These are phyloP conservation scores for Kazachstania sp. DNA, from an alignment of 1,139 yeast genomes.

Conservation along the genomic window DNA sequence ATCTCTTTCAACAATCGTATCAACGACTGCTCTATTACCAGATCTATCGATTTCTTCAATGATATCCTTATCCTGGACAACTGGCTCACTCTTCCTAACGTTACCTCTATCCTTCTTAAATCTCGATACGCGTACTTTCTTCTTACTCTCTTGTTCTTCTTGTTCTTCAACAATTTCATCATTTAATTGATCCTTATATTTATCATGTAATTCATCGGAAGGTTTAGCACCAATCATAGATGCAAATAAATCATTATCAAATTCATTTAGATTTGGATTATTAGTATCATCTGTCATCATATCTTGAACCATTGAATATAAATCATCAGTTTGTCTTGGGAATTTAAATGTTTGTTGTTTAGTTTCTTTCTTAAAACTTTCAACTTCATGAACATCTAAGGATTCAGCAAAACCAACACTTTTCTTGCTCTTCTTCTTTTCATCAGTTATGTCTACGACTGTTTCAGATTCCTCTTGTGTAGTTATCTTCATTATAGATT, in stretches of 20 bases:
- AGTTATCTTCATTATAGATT: neutral
- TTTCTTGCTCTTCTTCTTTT: constrained; percentile 31
- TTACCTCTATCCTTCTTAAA: constrained; percentile 21
- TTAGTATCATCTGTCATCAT: constrained; percentile 11
- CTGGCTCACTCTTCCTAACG: neutral
- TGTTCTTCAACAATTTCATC: constrained; percentile 9
- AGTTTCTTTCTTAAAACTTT: constrained; percentile 46
- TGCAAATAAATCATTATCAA: constrained; percentile 29
- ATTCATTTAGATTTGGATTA: constrained; percentile 16
- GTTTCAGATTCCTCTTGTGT: neutral
- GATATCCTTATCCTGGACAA: neutral
- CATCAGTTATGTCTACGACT: constrained; percentile 17
- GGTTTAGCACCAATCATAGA: constrained; percentile 27
- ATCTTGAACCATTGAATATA: constrained; percentile 10
- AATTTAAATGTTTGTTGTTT: constrained; percentile 31
- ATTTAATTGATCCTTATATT: constrained; percentile 12
- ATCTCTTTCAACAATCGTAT: constrained; percentile 18
- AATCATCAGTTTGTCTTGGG: constrained; percentile 9
- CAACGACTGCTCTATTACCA: neutral
- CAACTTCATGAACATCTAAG: constrained; percentile 52
- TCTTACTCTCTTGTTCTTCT: constrained; percentile 5
- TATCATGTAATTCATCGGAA: constrained; percentile 27
- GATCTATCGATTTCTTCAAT: neutral
- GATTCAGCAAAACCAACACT: constrained; percentile 45
- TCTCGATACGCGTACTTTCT: constrained; percentile 23